Conservation (phyloP, 306 rosid species). For the Pyrus pyrifolia region DNA sequence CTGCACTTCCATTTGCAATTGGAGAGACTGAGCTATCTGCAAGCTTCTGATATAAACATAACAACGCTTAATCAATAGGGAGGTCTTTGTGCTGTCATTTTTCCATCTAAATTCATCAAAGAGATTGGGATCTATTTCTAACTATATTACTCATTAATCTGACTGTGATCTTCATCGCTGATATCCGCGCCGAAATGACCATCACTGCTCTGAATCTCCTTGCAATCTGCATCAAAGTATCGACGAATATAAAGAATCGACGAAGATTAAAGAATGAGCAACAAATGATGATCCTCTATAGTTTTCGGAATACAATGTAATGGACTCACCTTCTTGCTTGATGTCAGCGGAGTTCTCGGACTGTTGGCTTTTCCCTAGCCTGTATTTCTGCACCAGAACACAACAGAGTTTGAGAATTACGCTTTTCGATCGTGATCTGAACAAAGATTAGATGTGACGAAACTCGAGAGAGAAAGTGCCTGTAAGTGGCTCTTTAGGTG, state of each 20-base stretch:
- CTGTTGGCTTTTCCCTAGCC: slow-evolving; percentile 74
- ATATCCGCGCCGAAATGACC: slow-evolving; percentile 43
- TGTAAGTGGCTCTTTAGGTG: slow-evolving; percentile 99
- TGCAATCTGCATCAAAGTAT: slow-evolving; percentile 38
- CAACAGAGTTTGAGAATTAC: slow-evolving; percentile 6
- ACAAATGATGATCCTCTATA: background rate
- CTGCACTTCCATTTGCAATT: slow-evolving; percentile 82
- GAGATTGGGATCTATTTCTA: slow-evolving; percentile 27
- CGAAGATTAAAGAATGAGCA: background rate
- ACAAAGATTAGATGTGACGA: slow-evolving; percentile 11
- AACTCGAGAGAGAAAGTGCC: slow-evolving; percentile 34
- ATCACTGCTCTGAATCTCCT: slow-evolving; percentile 46
- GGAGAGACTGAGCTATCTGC: slow-evolving; percentile 71
- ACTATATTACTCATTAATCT: slow-evolving; percentile 60
- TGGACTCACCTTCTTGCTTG: slow-evolving; percentile 56
- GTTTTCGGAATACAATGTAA: background rate
- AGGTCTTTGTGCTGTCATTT: slow-evolving; percentile 19
- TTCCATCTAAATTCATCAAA: slow-evolving; percentile 13
- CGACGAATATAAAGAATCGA: background rate
- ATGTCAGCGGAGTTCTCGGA: slow-evolving; percentile 46
- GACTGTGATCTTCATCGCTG: slow-evolving; percentile 39
- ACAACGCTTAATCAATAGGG: slow-evolving; percentile 25
- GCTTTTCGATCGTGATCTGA: background rate
- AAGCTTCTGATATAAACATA: slow-evolving; percentile 36
- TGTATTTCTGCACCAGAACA: slow-evolving; percentile 55